These are phyloP conservation scores for Fermentozyma sake DNA, from an alignment of 1,139 yeast species.

Conservation along the genomic window DNA sequence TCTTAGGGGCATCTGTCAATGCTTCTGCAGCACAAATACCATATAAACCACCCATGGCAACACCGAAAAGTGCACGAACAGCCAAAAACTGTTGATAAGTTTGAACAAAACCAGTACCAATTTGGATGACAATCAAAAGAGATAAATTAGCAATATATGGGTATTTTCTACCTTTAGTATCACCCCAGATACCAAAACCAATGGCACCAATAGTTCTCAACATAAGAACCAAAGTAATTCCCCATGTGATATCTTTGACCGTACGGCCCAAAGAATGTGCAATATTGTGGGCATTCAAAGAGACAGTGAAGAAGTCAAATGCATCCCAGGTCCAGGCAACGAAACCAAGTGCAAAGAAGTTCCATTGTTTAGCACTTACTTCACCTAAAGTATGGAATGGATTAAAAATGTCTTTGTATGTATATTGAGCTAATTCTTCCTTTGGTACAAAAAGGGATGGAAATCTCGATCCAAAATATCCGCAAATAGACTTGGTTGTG, in stretches of 20 bases:
- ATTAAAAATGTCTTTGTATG: slow-evolving; percentile 27
- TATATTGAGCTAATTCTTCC: slow-evolving; percentile 24
- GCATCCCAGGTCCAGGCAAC: slow-evolving; percentile 45
- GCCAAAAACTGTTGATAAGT: slow-evolving; percentile 37
- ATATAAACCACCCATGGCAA: slow-evolving; percentile 42
- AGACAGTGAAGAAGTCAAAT: slow-evolving; percentile 37
- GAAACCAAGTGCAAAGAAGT: slow-evolving; percentile 30
- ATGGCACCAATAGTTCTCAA: slow-evolving; percentile 41
- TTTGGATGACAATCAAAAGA: slow-evolving; percentile 31
- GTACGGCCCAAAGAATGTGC: slow-evolving; percentile 23
- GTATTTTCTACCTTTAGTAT: slow-evolving; percentile 34
- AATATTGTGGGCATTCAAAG: slow-evolving; percentile 28
- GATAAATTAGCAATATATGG: slow-evolving; percentile 31
- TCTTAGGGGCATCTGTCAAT: slow-evolving; percentile 33
- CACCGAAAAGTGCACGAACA: slow-evolving; percentile 38
- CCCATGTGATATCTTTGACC: slow-evolving; percentile 36
- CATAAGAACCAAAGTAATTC: slow-evolving; percentile 43
- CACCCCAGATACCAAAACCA: slow-evolving; percentile 35
- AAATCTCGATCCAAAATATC: slow-evolving; percentile 26
- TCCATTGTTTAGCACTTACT: slow-evolving; percentile 32
- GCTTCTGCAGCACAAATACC: slow-evolving; percentile 39
- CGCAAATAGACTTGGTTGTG: slow-evolving; percentile 18
- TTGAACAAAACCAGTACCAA: slow-evolving; percentile 38
- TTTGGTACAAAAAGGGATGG: slow-evolving; percentile 29
- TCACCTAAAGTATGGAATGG: slow-evolving; percentile 31